phyloP scores from a whole-genome alignment of 1,139 yeast genomes.

The Geotrichum histeridarum region DNA sequence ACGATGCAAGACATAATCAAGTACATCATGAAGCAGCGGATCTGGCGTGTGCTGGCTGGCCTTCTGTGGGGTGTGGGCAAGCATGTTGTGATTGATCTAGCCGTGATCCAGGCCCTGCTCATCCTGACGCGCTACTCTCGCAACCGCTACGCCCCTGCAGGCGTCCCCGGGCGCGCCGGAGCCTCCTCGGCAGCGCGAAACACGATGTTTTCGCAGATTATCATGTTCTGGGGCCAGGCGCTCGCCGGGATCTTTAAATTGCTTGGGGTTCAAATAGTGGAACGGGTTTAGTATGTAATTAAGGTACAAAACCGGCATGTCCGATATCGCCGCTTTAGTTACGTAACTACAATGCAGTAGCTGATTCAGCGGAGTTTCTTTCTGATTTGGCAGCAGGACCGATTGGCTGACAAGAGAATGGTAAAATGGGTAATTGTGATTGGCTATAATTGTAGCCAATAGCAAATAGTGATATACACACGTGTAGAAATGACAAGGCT shows the following conservation, averaged over 20 bases:
- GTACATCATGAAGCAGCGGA: background rate
- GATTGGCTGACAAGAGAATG: background rate
- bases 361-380: too few relatives aligned
- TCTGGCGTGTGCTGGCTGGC: background rate
- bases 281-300: background rate
- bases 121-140: background rate
- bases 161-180: background rate
- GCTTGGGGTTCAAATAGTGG: background rate
- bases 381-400: too few relatives aligned
- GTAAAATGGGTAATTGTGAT: background rate
- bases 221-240: background rate
- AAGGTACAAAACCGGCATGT: too few relatives aligned
- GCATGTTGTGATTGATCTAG: slow-evolving; percentile 6
- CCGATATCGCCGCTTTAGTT: too few relatives aligned
- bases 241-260: background rate
- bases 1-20: background rate
- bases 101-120: slow-evolving; percentile 1
- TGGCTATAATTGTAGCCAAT: slow-evolving; percentile 5
- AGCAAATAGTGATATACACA: background rate
- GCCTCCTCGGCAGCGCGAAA: background rate
- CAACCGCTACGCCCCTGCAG: background rate
- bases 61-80: slow-evolving; percentile 5
- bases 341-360: too few relatives aligned
- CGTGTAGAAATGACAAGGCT: slow-evolving; percentile 1
- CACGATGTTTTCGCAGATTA: background rate